phyloP scores from a whole-genome alignment of 2,329 filamentous ascomycete genomes.

The Aspergillus flavus region DNA sequence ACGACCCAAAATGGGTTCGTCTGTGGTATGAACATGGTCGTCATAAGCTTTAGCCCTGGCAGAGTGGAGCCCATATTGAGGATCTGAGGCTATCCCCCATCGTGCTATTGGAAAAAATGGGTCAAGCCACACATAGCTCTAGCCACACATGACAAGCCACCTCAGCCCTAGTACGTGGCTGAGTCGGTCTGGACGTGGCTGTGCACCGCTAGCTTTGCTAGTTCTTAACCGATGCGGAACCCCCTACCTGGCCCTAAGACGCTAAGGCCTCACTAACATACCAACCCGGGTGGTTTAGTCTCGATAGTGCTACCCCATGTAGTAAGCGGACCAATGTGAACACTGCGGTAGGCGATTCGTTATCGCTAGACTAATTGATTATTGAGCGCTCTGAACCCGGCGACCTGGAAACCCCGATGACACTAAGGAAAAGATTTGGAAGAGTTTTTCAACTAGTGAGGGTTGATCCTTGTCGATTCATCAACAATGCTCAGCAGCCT shows the following conservation, averaged over 20 bases:
- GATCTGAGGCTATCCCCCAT: constrained; percentile 19
- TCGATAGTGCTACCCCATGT: background rate
- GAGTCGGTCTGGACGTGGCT: constrained; percentile 17
- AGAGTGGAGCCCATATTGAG: constrained; percentile 10
- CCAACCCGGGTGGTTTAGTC: background rate
- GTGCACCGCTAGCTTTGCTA: constrained; percentile 11
- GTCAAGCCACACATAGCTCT: constrained; percentile 22
- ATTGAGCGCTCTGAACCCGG: constrained; percentile 6
- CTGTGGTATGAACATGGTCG: constrained; percentile 11
- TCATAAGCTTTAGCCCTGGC: constrained; percentile 18
- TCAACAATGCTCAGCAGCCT: constrained; percentile 6
- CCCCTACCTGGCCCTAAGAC: background rate
- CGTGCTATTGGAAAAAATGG: constrained; percentile 8
- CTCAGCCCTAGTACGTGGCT: constrained; percentile 9
- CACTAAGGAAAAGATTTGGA: constrained; percentile 19
- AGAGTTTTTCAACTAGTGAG: constrained; percentile 11
- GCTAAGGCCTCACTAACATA: background rate
- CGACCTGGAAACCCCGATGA: constrained; percentile 13
- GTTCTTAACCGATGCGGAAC: background rate
- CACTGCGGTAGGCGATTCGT: background rate
- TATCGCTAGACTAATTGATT: background rate
- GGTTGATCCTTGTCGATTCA: constrained; percentile 10
- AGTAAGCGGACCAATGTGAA: constrained; percentile 2
- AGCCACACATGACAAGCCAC: constrained; percentile 22
- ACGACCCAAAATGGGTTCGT: constrained; percentile 15